Evolutionary conservation across 108 stramenopile species (phyloP), one percentile per base, ranked within the genome.

Genomic region (Conticribra guillardii): DNA sequence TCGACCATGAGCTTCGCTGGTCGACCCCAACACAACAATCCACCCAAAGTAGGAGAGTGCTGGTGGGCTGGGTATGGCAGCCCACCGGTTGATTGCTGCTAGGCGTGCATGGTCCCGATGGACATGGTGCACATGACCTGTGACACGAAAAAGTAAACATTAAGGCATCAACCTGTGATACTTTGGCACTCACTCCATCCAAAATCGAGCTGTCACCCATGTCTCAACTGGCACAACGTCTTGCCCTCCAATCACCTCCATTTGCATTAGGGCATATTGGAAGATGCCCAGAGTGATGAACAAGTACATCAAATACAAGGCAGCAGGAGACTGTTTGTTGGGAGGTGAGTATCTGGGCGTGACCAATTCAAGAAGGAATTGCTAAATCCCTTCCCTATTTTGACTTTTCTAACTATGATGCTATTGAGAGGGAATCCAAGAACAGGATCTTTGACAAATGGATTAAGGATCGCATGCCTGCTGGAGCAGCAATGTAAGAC

Each of bases 191-290:
- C 69, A 80, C 34, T 67, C 58, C 18, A 50, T 67, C 11, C 15
- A 65, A 18, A 79, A 73, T 46, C 71, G 78, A 45, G 71, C 78
- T 22, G 64, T 22, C n/a, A 73, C 72, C 1, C 34, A 44, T 32
- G n/a, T 47, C 8, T 21, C 52, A 18, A 37, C 41, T 53, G 65
- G 79, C 18, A 26, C 28, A 4, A 80, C 65, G 4, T 24, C 32
- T 4, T 66, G 34, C 14, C 79, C 79, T 18, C 58, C 55, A 3
- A 68, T 62, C n/a, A 46, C 52, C 4, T 62, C 78, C 11, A 71
- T 79, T 17, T 62, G 60, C 45, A 46, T 63, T 5, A 65, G 64
- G n/a, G 79, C 66, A 0, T 49, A 26, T 3, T 73, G 79, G 65
- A 48, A 27, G 15, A 73, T 80, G 68, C 33, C 46, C 2, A 45